Percentiles rank a stretch among this genome's conserved stretches.
Conservation (phyloP, 495 filamentous ascomycete species). For the Lindgomyces ingoldianus region DNA sequence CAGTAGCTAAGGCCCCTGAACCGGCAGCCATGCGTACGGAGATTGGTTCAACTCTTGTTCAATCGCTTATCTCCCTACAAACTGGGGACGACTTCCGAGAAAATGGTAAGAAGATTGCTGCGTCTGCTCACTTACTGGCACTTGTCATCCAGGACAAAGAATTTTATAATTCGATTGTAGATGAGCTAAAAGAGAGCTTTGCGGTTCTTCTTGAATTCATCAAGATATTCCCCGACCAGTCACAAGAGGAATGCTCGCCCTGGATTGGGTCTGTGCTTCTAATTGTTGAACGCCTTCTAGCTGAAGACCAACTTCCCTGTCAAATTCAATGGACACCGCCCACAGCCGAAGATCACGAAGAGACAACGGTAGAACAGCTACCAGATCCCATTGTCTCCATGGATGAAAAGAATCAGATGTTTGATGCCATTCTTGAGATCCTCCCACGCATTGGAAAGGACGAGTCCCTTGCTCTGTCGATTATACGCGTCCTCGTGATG, state of each 20-base stretch:
- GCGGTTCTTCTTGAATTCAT: constrained; percentile 75
- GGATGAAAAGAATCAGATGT: constrained; percentile 67
- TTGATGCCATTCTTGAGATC: constrained; percentile 75
- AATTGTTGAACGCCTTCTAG: constrained; percentile 83
- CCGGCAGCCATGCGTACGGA: constrained; percentile 67
- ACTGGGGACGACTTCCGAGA: constrained; percentile 70
- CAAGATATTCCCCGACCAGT: constrained; percentile 65
- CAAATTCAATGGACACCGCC: constrained; percentile 72
- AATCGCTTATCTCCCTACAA: constrained; percentile 82
- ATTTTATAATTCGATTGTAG: constrained; percentile 77
- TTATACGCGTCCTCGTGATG: constrained; percentile 83
- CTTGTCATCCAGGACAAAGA: constrained; percentile 77
- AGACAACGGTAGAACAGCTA: constrained; percentile 56
- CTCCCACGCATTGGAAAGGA: constrained; percentile 86
- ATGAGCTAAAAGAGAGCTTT: constrained; percentile 78
- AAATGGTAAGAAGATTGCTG: constrained; percentile 79
- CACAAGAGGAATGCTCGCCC: constrained; percentile 72
- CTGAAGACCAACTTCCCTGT: constrained; percentile 78
- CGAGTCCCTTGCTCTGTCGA: constrained; percentile 76
- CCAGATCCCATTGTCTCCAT: constrained; percentile 65
- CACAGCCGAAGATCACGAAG: constrained; percentile 37
- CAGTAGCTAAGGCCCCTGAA: constrained; percentile 67
- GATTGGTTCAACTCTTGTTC: constrained; percentile 78
- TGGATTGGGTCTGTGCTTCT: constrained; percentile 92
- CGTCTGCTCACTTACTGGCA: constrained; percentile 90